Conservation (phyloP, 2,329 filamentous ascomycete species). For the Graphilbum fragrans region DNA sequence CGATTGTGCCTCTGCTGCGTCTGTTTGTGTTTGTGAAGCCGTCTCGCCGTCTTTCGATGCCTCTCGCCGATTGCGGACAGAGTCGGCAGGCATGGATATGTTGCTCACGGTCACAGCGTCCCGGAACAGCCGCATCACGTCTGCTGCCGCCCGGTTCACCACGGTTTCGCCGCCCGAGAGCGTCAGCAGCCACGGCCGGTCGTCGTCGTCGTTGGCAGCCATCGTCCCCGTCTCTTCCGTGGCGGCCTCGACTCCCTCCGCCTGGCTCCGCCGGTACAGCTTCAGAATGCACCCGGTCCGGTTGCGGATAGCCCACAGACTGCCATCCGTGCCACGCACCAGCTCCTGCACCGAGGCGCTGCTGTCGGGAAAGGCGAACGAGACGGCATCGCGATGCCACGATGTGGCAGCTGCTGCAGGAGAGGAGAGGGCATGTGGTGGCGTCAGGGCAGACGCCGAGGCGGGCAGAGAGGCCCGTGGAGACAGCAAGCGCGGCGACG, state of each 20-base stretch:
- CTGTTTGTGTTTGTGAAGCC: background rate
- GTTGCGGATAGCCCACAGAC: slow-evolving; percentile 16
- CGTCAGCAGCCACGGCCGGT: slow-evolving; percentile 11
- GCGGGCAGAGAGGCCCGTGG: background rate
- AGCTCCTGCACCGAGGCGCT: slow-evolving; percentile 9
- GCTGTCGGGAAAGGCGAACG: slow-evolving; percentile 13
- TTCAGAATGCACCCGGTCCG: slow-evolving; percentile 15
- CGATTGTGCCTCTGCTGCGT: background rate
- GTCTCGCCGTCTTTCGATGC: background rate
- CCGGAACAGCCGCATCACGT: slow-evolving; percentile 5
- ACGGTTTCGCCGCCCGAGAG: slow-evolving; percentile 12
- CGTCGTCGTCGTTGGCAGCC: background rate
- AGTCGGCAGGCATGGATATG: background rate
- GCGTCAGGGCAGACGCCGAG: background rate
- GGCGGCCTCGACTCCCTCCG: background rate
- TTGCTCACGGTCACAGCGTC: slow-evolving; percentile 4
- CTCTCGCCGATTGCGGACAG: background rate
- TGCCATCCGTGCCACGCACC: slow-evolving; percentile 10
- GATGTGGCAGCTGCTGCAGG: background rate
- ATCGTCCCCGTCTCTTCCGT: background rate
- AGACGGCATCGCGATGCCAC: slow-evolving; percentile 12
- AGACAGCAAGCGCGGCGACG: background rate
- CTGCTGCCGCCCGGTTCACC: slow-evolving; percentile 6
- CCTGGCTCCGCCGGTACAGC: slow-evolving; percentile 8
- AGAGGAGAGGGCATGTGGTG: background rate